phyloP scores from a whole-genome alignment of 306 rosid species.

The Castanospermum australe region DNA sequence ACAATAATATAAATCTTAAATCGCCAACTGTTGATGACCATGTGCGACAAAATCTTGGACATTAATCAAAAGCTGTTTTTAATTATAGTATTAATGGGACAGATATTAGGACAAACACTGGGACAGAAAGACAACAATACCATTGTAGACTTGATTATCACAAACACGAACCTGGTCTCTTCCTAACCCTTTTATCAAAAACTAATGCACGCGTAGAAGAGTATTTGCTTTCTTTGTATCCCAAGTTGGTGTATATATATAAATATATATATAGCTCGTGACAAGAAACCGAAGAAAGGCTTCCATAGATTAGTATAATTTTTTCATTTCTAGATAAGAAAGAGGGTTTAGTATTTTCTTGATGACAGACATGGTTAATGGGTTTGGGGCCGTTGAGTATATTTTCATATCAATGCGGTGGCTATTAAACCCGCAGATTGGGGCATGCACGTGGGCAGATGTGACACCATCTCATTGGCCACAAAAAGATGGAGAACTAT shows the following conservation, averaged over 20 bases:
- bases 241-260: constrained; percentile 6
- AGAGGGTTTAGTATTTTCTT: neutral
- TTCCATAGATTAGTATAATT: neutral
- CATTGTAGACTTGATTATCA: constrained; percentile 7
- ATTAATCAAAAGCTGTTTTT: constrained; percentile 30
- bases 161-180: neutral
- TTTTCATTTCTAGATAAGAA: neutral
- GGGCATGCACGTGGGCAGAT: constrained; percentile 37
- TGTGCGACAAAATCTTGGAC: constrained; percentile 39
- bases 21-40: constrained; percentile 35
- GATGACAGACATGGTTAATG: neutral
- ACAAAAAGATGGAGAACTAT: constrained; percentile 28
- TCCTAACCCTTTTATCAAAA: neutral
- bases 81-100: constrained; percentile 40
- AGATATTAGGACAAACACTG: constrained; percentile 44
- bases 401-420: constrained; percentile 22
- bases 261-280: neutral
- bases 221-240: neutral
- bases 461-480: constrained; percentile 44
- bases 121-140: constrained; percentile 29
- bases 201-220: neutral
- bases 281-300: neutral
- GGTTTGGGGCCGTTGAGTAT: constrained; percentile 20
- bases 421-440: constrained; percentile 27
- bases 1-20: constrained; percentile 15